A percentile compares a stretch with the other conserved stretches of the same genome.
Evolutionary conservation across 257 asterid genomes (phyloP).

Genomic region (Coffea canephora): DNA sequence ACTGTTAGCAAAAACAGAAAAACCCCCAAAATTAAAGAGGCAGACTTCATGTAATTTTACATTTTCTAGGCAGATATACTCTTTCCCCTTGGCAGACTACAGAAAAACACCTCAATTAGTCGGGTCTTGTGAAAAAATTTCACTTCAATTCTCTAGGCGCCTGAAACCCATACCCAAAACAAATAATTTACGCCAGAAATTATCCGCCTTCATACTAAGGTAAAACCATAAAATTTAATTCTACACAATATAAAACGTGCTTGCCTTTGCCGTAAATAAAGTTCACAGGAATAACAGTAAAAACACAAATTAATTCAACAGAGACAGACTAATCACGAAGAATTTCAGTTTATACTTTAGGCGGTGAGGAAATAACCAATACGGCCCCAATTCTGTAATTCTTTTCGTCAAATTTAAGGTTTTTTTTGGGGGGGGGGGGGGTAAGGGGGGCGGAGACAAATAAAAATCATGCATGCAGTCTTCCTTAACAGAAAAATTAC

Average conservation of each 20-base stretch:
- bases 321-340: neutral
- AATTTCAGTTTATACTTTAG: neutral
- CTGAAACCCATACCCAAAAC: neutral
- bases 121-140: neutral
- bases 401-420: neutral
- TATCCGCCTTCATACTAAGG: neutral
- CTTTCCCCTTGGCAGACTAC: neutral
- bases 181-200: neutral
- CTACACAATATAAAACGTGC: neutral
- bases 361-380: neutral
- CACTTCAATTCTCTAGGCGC: neutral
- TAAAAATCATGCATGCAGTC: conserved; percentile 1
- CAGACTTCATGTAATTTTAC: neutral
- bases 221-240: neutral
- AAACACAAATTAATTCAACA: neutral
- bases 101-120: neutral
- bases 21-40: neutral
- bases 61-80: neutral
- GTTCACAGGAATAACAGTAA: neutral
- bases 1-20: neutral
- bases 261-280: neutral
- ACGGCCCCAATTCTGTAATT: too few relatives aligned
- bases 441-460: too few relatives aligned
- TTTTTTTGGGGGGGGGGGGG: neutral
- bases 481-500: neutral